Percentiles rank a stretch among this genome's conserved stretches.
These are phyloP conservation scores for Dittrichia graveolens DNA, from an alignment of 129 eudicot species.

Conservation along the genomic window DNA sequence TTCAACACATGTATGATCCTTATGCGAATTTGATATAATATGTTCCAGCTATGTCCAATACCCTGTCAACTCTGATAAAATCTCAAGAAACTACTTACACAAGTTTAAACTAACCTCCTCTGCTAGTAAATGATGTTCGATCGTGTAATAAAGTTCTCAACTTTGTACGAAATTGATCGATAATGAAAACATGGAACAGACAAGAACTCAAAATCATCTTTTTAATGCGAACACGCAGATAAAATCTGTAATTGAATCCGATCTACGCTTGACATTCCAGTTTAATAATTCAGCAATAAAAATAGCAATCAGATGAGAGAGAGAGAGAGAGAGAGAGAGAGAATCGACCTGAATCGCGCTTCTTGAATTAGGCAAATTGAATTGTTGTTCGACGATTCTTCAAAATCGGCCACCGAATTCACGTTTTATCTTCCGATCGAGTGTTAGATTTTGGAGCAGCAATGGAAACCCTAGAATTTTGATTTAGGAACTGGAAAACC, in stretches of 20 bases:
- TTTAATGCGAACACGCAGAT: conserved; percentile 17
- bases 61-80: conserved; percentile 8
- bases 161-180: conserved; percentile 25
- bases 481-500: conserved; percentile 37
- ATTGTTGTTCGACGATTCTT: conserved; percentile 20
- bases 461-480: conserved; percentile 39
- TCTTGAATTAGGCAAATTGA: conserved; percentile 28
- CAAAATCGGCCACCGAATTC: conserved; percentile 1
- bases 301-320: conserved; percentile 19
- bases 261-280: conserved; percentile 9
- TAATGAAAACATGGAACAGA: conserved; percentile 3
- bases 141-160: background rate
- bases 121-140: background rate
- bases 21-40: conserved; percentile 22
- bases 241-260: conserved; percentile 10
- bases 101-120: background rate
- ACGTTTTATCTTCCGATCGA: conserved; percentile 25
- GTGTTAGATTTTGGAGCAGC: conserved; percentile 4
- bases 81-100: background rate
- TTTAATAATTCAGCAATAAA: conserved; percentile 24
- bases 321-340: conserved; percentile 12
- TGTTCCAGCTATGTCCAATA: conserved; percentile 14
- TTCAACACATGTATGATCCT: background rate
- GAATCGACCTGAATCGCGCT: conserved; percentile 41
- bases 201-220: background rate